Conservation (phyloP, 2,329 filamentous ascomycete genomes). For the Davidsoniella virescens region DNA sequence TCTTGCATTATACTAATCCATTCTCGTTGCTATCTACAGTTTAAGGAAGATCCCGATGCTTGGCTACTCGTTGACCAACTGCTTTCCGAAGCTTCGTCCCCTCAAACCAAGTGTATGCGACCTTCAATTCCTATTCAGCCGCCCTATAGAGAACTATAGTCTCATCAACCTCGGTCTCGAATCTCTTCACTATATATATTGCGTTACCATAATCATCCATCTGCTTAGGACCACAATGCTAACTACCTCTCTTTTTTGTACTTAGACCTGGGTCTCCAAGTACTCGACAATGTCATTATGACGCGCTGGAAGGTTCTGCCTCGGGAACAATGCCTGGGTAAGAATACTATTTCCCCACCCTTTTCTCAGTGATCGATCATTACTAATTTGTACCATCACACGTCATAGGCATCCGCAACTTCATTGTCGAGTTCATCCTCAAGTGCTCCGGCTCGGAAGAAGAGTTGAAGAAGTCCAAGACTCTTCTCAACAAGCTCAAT, state of each 20-base stretch:
- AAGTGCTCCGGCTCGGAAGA: conserved; percentile 84
- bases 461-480: conserved; percentile 65
- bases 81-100: conserved; percentile 78
- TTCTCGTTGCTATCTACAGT: conserved; percentile 35
- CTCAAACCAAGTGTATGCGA: conserved; percentile 83
- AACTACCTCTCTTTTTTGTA: background rate
- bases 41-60: conserved; percentile 96
- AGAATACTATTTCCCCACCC: conserved; percentile 1
- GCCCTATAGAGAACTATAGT: background rate
- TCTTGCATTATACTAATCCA: conserved; percentile 5
- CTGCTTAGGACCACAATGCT: background rate
- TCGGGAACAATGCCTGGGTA: conserved; percentile 82
- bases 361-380: background rate
- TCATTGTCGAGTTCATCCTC: conserved; percentile 97
- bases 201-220: background rate
- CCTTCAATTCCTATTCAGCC: background rate
- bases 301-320: conserved; percentile 98
- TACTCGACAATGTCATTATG: conserved; percentile 95
- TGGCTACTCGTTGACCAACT: conserved; percentile 98
- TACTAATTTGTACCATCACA: conserved; percentile 5
- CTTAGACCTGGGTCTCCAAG: conserved; percentile 78
- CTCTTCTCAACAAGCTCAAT: conserved; percentile 94
- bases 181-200: background rate
- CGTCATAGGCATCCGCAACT: conserved; percentile 78
- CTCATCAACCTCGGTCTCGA: background rate